Base-by-base conservation (phyloP, 2,329 filamentous ascomycete genomes). In the Plenodomus lindquistii region DNA sequence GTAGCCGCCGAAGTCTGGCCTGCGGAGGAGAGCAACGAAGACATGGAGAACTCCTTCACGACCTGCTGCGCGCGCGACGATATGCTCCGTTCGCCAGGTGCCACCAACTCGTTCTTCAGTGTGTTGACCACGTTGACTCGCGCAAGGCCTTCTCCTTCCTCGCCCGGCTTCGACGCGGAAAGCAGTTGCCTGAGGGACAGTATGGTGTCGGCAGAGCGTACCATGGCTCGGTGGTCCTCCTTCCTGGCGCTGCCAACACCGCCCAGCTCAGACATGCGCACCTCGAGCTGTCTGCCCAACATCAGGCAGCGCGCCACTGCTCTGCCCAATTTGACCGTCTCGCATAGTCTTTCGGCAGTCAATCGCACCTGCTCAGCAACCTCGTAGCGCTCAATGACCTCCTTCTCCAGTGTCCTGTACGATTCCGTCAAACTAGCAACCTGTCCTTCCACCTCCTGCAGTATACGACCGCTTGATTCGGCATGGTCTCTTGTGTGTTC, bases 311-410 rank as follows among this genome's bases (percentile, higher is more conserved):
- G 80, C 37, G 84, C 85, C 11, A 96, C 88, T 0, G 87, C 84
- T 37, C 92, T 79, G 1, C 88, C 88, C 2, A 97, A 77, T 51
- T 85, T 83, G 52, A 96, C 79, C 0, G 92, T 91, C 63, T 89
- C 84, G 80, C 90, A 90, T 21, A 97, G 80, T 10, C 91, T 82
- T 62, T 88, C 83, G 1, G 90, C 88, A 10, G 90, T 89, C 43
- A 86, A 74, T 9, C 87, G 83, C 7, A 96, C 89, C 73, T 94
- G 85, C 47, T 95, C 88, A 0, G 94, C 93, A 46, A 87, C 86
- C 62, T 90, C 87, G 76, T 96, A 89, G 61, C 93, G 90, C 62
- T 88, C 83, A 43, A 91, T 81, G 37, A 97, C 91, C 68, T 97
- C 91, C 67, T 85, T 87, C 73, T 96, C 88, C 20, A 97, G 80